Conservation (phyloP, 2,329 filamentous ascomycete genomes). For the Aspergillus clavatus region DNA sequence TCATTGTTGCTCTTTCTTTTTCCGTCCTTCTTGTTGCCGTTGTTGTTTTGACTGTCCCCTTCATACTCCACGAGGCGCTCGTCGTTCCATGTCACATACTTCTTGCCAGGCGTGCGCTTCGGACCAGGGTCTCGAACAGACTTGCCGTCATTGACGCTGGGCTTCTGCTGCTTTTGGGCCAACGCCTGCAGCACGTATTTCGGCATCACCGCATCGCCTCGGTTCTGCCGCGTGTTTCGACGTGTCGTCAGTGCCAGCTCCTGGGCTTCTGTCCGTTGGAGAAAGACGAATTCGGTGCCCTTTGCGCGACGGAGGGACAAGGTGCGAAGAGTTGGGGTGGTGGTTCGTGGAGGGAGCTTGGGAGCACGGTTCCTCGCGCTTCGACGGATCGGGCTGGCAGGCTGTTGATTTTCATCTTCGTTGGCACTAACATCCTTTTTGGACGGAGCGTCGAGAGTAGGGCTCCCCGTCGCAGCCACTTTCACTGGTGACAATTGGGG, state of each 20-base stretch:
- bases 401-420: constrained; percentile 12
- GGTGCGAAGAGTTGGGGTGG: constrained; percentile 29
- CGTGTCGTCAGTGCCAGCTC: constrained; percentile 39
- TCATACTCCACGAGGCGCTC: constrained; percentile 34
- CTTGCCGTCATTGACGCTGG: constrained; percentile 5
- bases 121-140: constrained; percentile 2
- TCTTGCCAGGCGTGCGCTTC: constrained; percentile 15
- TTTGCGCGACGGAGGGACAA: constrained; percentile 42
- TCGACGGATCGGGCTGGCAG: constrained; percentile 31
- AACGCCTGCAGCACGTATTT: constrained; percentile 27
- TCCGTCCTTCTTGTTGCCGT: too few species aligned
- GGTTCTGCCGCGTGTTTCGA: constrained; percentile 42
- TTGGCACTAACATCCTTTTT: constrained; percentile 7
- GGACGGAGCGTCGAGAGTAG: too few species aligned
- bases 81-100: constrained; percentile 38
- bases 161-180: constrained; percentile 13
- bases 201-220: constrained; percentile 34
- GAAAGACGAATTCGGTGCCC: constrained; percentile 44
- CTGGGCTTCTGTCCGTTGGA: constrained; percentile 39
- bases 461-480: constrained; percentile 10
- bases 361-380: constrained; percentile 30
- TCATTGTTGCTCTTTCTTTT: constrained; percentile 17
- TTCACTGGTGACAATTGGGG: constrained; percentile 27
- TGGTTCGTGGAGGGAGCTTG: constrained; percentile 21
- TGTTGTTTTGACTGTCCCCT: constrained; percentile 24